Evolutionary conservation across 768 basidiomycete species (phyloP).

Genomic region (Leccinum disarticulatum): DNA sequence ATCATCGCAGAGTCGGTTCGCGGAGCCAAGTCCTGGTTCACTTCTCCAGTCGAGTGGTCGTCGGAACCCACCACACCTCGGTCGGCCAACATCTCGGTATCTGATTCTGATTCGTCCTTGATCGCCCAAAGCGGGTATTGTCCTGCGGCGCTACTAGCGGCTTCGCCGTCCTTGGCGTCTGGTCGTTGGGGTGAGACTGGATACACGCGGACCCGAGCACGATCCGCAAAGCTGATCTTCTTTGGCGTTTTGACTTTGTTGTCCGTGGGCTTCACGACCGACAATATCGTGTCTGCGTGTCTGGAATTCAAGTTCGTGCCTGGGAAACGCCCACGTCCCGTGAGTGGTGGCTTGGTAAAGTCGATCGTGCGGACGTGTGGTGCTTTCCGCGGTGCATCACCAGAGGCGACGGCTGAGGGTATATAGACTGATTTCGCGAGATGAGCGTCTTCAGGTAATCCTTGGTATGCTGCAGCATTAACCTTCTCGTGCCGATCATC

Average conservation of each 20-base stretch:
- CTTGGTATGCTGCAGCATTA: neutral
- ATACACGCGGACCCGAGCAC: conserved; percentile 24
- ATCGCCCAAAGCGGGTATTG: neutral
- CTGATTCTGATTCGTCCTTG: neutral
- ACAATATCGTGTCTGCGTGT: neutral
- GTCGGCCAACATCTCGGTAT: neutral
- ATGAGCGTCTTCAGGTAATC: neutral
- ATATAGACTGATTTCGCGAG: neutral
- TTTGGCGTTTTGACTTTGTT: conserved; percentile 23
- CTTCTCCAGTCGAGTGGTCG: neutral
- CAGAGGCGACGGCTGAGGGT: neutral
- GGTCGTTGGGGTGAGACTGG: conserved; percentile 10
- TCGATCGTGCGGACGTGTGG: conserved; percentile 25
- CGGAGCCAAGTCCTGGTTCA: neutral
- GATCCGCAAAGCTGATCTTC: conserved; percentile 28
- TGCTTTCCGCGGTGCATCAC: neutral
- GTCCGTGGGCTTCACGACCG: conserved; percentile 7
- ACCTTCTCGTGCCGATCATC: neutral
- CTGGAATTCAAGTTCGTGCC: neutral
- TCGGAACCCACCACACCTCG: neutral
- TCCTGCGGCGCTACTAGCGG: neutral
- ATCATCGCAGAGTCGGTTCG: neutral
- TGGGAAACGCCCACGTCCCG: conserved; percentile 14
- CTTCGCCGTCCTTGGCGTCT: neutral
- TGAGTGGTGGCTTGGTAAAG: conserved; percentile 24